Evolutionary conservation across 179 eudicot genomes (phyloP).

Genomic region (Carnegiea gigantea): DNA sequence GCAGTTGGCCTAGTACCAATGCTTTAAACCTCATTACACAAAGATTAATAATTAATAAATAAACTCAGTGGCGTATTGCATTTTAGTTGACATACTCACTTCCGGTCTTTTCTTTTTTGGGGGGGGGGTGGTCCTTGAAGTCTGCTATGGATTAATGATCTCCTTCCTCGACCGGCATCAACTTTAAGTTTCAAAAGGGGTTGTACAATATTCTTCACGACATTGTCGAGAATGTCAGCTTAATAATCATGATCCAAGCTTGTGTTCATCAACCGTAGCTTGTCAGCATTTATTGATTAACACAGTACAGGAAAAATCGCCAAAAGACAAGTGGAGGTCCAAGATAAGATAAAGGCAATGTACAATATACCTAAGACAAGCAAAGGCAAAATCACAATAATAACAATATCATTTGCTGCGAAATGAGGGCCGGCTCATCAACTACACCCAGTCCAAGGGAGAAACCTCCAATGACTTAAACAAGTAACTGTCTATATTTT

Average conservation of each 20-base stretch:
- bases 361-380: neutral
- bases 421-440: no score
- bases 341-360: no score
- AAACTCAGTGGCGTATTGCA: neutral
- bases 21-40: no score
- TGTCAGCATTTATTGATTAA: constrained; percentile 7
- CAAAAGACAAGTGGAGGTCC: neutral
- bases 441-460: no score
- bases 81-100: neutral
- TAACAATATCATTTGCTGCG: no score
- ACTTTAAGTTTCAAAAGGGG: constrained; percentile 61
- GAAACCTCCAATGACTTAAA: no score
- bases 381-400: neutral
- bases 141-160: neutral
- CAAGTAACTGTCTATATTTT: no score
- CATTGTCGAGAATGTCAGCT: constrained; percentile 43
- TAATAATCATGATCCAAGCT: constrained; percentile 50
- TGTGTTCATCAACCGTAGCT: constrained; percentile 30
- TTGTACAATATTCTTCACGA: constrained; percentile 50
- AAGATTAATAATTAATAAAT: no score
- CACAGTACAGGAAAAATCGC: neutral
- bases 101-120: constrained; percentile 75
- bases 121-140: neutral
- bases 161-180: constrained; percentile 40
- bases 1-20: no score